phyloP scores from a whole-genome alignment of 2,329 filamentous ascomycete genomes.

The Blumeriella jaapii region DNA sequence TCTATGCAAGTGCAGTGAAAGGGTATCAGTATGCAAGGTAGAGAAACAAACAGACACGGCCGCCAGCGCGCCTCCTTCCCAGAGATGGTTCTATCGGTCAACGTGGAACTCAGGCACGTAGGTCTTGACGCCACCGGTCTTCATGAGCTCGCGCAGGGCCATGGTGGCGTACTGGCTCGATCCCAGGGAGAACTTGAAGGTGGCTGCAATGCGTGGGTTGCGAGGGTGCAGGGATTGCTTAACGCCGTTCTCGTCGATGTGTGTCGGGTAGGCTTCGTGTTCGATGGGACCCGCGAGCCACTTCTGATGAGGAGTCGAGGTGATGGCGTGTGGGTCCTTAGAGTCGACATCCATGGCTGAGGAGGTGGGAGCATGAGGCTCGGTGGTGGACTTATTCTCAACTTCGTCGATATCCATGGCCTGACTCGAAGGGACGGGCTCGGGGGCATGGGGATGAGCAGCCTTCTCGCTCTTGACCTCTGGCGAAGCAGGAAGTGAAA shows the following conservation, averaged over 20 bases:
- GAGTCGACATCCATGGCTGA: neutral
- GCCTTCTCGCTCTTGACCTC: too few relatives aligned
- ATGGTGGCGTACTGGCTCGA: slow-evolving; percentile 80
- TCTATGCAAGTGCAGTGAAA: too few relatives aligned
- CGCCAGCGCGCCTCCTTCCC: too few relatives aligned
- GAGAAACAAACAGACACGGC: neutral
- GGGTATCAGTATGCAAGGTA: too few relatives aligned
- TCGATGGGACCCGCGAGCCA: too few relatives aligned
- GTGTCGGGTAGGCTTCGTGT: too few relatives aligned
- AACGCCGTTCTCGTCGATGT: neutral
- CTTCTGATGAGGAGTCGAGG: too few relatives aligned
- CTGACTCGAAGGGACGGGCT: neutral
- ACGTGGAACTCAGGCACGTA: slow-evolving; percentile 50
- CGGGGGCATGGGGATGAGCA: too few relatives aligned
- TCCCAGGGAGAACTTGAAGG: slow-evolving; percentile 64
- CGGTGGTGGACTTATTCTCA: too few relatives aligned
- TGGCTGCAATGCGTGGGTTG: slow-evolving; percentile 56
- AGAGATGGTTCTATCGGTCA: slow-evolving; percentile 7
- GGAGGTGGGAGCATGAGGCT: too few relatives aligned
- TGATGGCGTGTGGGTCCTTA: too few relatives aligned
- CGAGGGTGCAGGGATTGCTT: neutral
- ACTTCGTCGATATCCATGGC: slow-evolving; percentile 1
- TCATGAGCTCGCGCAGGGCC: slow-evolving; percentile 69
- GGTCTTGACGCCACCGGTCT: slow-evolving; percentile 47
- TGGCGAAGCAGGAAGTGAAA: too few relatives aligned